phyloP scores from a whole-genome alignment of 2,329 filamentous ascomycete genomes.

The Monosporascus ibericus region DNA sequence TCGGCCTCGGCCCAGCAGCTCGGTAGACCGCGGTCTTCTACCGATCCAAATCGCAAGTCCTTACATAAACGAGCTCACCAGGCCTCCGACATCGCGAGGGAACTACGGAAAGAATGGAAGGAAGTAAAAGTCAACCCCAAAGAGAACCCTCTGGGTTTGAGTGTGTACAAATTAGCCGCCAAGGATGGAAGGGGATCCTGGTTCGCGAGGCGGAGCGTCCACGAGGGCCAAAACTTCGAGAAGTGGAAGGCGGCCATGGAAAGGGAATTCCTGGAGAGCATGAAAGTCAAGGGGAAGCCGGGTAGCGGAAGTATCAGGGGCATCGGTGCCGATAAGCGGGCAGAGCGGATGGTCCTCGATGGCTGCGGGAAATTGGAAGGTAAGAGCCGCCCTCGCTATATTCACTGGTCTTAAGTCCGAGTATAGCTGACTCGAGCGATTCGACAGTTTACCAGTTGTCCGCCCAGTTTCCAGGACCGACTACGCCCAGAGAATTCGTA shows the following conservation, averaged over 20 bases:
- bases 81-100: conserved; percentile 44
- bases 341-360: conserved; percentile 57
- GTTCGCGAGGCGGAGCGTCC: conserved; percentile 82
- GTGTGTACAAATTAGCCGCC: conserved; percentile 71
- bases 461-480: conserved; percentile 85
- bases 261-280: conserved; percentile 71
- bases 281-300: conserved; percentile 63
- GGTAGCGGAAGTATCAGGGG: conserved; percentile 74
- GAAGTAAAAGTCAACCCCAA: conserved; percentile 65
- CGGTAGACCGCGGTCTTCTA: conserved; percentile 48
- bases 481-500: conserved; percentile 81
- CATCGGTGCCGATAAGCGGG: conserved; percentile 71
- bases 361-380: conserved; percentile 59
- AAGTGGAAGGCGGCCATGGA: conserved; percentile 73
- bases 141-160: conserved; percentile 71
- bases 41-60: conserved; percentile 44
- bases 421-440: conserved; percentile 8
- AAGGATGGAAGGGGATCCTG: conserved; percentile 81
- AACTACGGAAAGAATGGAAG: conserved; percentile 81
- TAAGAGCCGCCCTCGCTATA: conserved; percentile 24
- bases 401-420: background rate
- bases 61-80: conserved; percentile 38
- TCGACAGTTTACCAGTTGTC: conserved; percentile 71
- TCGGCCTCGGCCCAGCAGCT: conserved; percentile 36
- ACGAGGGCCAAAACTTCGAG: conserved; percentile 69